Evolutionary conservation across 441 rosid species (phyloP).

Genomic region (Dalechampia spathulata): DNA sequence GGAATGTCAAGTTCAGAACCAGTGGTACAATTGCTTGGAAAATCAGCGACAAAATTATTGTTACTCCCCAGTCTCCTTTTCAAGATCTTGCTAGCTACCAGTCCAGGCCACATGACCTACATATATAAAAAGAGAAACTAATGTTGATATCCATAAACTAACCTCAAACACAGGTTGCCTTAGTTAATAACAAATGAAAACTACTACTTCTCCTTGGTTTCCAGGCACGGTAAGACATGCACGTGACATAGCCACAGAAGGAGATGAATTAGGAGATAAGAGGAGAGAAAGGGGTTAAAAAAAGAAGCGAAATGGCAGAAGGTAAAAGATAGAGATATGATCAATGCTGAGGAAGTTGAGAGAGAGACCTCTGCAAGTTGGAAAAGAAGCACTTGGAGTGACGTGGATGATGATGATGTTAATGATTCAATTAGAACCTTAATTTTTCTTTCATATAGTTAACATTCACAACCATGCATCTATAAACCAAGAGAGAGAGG

Average conservation of each 20-base stretch:
- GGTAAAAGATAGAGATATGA: constrained; percentile 1
- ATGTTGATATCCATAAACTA: too few relatives aligned
- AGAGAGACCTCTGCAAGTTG: constrained; percentile 54
- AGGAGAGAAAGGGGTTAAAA: background rate
- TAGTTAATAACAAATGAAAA: background rate
- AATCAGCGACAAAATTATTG: constrained; percentile 55
- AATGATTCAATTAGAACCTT: too few relatives aligned
- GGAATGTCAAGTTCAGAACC: constrained; percentile 16
- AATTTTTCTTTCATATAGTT: too few relatives aligned
- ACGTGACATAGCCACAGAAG: background rate
- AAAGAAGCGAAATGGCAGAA: constrained; percentile 10
- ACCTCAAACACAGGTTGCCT: too few relatives aligned
- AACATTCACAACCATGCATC: background rate
- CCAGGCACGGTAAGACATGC: constrained; percentile 30
- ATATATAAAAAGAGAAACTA: background rate
- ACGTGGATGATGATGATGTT: constrained; percentile 34
- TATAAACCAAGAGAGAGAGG: background rate
- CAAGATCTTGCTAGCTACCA: constrained; percentile 67
- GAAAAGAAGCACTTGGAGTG: constrained; percentile 27
- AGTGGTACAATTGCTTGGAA: constrained; percentile 24
- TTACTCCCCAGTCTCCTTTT: constrained; percentile 57
- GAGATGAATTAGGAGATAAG: background rate
- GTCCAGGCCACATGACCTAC: constrained; percentile 83
- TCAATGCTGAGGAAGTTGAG: constrained; percentile 14
- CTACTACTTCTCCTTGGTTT: constrained; percentile 38